These are phyloP conservation scores for Eimeria necatrix DNA, from an alignment of 169 alveolate species.

Conservation along the genomic window DNA sequence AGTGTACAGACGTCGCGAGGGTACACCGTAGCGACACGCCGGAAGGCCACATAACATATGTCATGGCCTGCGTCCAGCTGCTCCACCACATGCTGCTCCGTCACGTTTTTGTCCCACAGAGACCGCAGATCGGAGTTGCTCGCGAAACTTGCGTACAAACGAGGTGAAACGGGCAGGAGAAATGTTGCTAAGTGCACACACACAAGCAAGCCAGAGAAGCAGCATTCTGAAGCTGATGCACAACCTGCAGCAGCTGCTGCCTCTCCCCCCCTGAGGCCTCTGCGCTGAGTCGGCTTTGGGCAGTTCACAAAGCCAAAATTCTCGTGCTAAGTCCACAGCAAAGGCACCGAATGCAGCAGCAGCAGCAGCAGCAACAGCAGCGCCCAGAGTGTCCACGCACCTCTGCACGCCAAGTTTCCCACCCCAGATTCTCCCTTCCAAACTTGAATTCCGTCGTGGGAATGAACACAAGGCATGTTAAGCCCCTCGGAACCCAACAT, in stretches of 20 bases:
- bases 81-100: conserved; percentile 82
- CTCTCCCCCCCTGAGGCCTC: neutral
- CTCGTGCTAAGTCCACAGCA: neutral
- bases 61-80: conserved; percentile 78
- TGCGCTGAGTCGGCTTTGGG: neutral
- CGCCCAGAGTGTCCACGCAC: neutral
- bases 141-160: conserved; percentile 69
- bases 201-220: neutral
- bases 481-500: neutral
- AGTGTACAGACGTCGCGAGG: conserved; percentile 86
- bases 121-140: conserved; percentile 81
- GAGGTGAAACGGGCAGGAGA: conserved; percentile 70
- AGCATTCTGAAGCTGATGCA: neutral
- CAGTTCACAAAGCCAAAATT: neutral
- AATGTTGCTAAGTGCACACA: conserved; percentile 49
- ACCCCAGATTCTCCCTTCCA: conserved; percentile 86
- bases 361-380: neutral
- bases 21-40: conserved; percentile 84
- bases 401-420: conserved; percentile 82
- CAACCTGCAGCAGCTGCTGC: neutral
- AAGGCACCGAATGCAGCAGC: neutral
- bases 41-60: conserved; percentile 83
- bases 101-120: conserved; percentile 83
- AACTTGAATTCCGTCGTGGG: conserved; percentile 85
- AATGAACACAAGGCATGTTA: conserved; percentile 76